Evolutionary conservation across 768 basidiomycete genomes (phyloP).

Genomic region (Kwoniella sp.): DNA sequence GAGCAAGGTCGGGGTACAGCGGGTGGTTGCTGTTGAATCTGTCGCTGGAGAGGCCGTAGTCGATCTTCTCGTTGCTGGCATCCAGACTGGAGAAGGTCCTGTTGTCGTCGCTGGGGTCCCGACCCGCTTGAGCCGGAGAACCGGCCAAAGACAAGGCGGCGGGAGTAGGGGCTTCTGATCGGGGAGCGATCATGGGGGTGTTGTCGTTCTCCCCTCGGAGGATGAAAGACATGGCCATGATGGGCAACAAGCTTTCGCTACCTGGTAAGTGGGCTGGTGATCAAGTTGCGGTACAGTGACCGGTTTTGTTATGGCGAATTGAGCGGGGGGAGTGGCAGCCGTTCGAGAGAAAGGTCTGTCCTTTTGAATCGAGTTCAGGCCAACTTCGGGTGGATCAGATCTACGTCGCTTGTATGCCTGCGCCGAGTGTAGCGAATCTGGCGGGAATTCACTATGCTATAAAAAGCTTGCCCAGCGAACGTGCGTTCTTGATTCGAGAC

Average conservation of each 20-base stretch:
- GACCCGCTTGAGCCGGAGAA: neutral
- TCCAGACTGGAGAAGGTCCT: constrained; percentile 8
- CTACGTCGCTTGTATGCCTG: too few species aligned
- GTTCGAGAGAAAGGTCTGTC: neutral
- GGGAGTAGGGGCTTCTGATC: constrained; percentile 13
- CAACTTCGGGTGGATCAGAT: too few species aligned
- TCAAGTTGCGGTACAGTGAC: too few species aligned
- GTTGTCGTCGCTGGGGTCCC: neutral
- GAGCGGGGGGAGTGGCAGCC: neutral
- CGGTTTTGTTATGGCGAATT: neutral
- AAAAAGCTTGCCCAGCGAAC: neutral
- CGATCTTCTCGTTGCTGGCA: constrained; percentile 1
- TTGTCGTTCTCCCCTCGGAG: constrained; percentile 13
- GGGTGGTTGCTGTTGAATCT: constrained; percentile 22
- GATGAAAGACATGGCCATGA: constrained; percentile 22
- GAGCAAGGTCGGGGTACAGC: constrained; percentile 33
- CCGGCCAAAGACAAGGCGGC: constrained; percentile 2
- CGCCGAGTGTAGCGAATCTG: too few species aligned
- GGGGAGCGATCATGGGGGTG: constrained; percentile 15
- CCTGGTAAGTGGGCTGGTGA: neutral
- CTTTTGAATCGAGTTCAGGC: neutral
- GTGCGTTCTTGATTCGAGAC: neutral
- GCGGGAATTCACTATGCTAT: neutral
- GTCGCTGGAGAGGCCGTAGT: constrained; percentile 6
- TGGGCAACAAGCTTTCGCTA: too few species aligned